Base-by-base conservation (phyloP, 139 green algal genomes). In the Penium margaritaceum region DNA sequence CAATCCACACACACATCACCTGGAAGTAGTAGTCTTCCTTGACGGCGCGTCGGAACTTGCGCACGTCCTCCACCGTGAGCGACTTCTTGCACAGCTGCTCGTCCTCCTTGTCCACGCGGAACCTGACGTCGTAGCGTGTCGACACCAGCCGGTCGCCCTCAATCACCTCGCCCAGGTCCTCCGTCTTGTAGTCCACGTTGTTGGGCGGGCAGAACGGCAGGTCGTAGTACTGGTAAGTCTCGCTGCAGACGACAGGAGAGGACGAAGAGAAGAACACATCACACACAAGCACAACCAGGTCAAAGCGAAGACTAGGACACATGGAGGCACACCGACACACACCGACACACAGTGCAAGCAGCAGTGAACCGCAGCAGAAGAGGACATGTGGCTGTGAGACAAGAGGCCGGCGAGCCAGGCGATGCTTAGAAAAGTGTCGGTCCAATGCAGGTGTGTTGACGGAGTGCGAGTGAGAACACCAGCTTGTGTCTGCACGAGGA, bases 1-100 rank as follows among this genome's bases (percentile, higher is more conserved):
- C 7, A 51, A 51, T 12, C 41, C 41, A 12, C 41, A 21, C 7
- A 29, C 29, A 14, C 30, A 3, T 60, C 14, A 77, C 70, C 70
- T 97, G 92, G 76, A 97, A 98, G 84, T 98, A 98, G 80, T 95
- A 97, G 71, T 98, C 93, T 54, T 92, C 78, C 43, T 84, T 79
- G 9, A 97, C 80, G 3, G 90, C 81, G 39, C 80, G 80, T 0
- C 90, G 75, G 19, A 98, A 90, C 43, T 86, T 84, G 24, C 88
- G 67, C 35, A 99, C 60, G 17, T 97, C 91, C 17, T 89, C 79
- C 0, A 30, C 29, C 15, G 54, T 83, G 5, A 97, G 81, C 37
- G 81, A 81, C 71, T 90, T 88, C 0, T 77, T 86, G 85, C 94
- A 99, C 32, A 98, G 81, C 30, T 84, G 71, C 53, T 88, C 77